Evolutionary conservation across 2,329 filamentous ascomycete species (phyloP).

Genomic region (Epichloe aotearoae): DNA sequence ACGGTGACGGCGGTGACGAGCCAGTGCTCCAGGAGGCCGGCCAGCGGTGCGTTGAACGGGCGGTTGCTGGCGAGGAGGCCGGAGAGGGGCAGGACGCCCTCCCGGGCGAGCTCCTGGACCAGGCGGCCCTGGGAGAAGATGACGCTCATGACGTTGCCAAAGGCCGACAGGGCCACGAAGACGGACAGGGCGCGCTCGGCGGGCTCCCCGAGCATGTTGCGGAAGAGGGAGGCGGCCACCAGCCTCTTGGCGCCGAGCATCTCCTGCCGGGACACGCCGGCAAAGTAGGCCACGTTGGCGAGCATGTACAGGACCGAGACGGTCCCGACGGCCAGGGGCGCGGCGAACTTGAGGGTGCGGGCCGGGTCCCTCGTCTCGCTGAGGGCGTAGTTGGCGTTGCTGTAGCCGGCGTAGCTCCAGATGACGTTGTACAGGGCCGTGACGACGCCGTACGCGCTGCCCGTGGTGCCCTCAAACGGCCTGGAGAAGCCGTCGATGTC

Average conservation of each 20-base stretch:
- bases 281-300: slow-evolving; percentile 55
- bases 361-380: slow-evolving; percentile 54
- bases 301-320: slow-evolving; percentile 53
- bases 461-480: slow-evolving; percentile 52
- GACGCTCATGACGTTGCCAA: slow-evolving; percentile 53
- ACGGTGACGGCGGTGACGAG: slow-evolving; percentile 51
- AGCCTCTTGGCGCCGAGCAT: slow-evolving; percentile 38
- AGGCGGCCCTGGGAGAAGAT: slow-evolving; percentile 57
- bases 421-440: slow-evolving; percentile 60
- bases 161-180: slow-evolving; percentile 54
- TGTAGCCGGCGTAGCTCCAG: slow-evolving; percentile 56
- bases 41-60: slow-evolving; percentile 48
- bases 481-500: slow-evolving; percentile 47
- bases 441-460: slow-evolving; percentile 53
- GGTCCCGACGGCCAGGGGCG: slow-evolving; percentile 43
- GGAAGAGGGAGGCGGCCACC: slow-evolving; percentile 41
- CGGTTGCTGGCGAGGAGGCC: slow-evolving; percentile 49
- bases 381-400: slow-evolving; percentile 54
- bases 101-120: slow-evolving; percentile 52
- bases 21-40: slow-evolving; percentile 51
- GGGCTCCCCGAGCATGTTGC: slow-evolving; percentile 37
- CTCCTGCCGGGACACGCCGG: slow-evolving; percentile 39
- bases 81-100: slow-evolving; percentile 55
- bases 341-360: slow-evolving; percentile 51
- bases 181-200: slow-evolving; percentile 49